Conservation (phyloP, 1,284 basidiomycete species). For the Cutaneotrichosporon curvatum region DNA sequence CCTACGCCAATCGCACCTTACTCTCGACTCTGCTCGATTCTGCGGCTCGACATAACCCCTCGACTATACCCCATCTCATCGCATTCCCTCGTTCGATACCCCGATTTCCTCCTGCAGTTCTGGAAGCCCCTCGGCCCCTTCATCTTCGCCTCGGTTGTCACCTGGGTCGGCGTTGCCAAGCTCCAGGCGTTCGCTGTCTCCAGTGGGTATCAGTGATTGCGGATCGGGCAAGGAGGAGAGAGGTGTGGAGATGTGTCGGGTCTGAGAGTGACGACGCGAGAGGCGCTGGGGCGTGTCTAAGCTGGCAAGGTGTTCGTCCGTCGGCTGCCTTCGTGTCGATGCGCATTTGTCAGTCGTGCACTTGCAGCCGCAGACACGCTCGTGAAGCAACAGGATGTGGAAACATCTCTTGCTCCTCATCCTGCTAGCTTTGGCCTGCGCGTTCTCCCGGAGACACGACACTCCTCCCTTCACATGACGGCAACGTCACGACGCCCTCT, state of each 20-base stretch:
- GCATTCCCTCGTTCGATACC: not conserved
- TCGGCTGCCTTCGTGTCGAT: not conserved
- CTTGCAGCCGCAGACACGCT: too few relatives aligned
- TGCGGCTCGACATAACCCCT: not conserved
- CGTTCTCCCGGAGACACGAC: too few relatives aligned
- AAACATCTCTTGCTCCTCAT: too few relatives aligned
- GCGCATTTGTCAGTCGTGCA: not conserved
- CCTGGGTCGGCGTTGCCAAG: constrained; percentile 35
- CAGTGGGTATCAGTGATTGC: constrained; percentile 22
- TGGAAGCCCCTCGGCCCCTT: constrained; percentile 40
- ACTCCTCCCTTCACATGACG: too few relatives aligned
- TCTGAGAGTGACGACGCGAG: too few relatives aligned
- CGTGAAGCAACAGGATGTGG: too few relatives aligned
- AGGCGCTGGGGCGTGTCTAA: too few relatives aligned
- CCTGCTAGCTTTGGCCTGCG: too few relatives aligned
- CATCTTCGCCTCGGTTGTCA: constrained; percentile 34
- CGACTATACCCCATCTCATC: not conserved
- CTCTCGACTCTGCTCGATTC: too few relatives aligned
- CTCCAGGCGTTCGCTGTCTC: constrained; percentile 32
- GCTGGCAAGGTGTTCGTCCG: not conserved
- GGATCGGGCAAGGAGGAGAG: not conserved
- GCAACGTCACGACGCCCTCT: too few relatives aligned
- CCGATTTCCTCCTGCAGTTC: constrained; percentile 20
- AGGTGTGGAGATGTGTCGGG: not conserved
- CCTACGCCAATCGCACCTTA: too few relatives aligned